Percentiles rank a stretch among this genome's conserved stretches.
Evolutionary conservation across 2,329 filamentous ascomycete genomes (phyloP).

Genomic region (Cladosporium sp.): DNA sequence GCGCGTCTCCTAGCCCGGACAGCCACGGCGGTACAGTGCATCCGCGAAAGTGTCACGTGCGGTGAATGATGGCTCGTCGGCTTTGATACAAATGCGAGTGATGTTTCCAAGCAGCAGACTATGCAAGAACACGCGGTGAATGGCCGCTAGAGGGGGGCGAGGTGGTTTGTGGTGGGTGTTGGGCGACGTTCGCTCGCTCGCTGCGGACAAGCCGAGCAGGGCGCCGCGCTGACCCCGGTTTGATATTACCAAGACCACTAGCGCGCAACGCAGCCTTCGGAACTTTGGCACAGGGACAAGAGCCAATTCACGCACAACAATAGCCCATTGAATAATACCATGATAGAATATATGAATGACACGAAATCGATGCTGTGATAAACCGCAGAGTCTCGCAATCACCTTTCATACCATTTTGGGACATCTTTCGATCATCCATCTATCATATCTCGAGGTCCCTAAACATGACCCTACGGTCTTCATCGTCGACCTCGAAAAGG

Average conservation of each 20-base stretch:
- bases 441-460: neutral
- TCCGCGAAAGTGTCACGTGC: neutral
- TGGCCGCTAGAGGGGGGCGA: neutral
- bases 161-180: neutral
- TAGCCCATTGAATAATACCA: neutral
- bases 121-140: neutral
- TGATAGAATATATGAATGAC: neutral
- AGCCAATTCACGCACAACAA: neutral
- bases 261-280: neutral
- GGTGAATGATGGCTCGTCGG: neutral
- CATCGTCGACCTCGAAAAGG: neutral
- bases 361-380: neutral
- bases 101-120: neutral
- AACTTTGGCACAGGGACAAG: neutral
- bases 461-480: neutral
- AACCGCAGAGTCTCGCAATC: neutral
- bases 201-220: neutral
- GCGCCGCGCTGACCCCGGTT: neutral
- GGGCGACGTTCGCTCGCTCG: neutral
- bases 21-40: neutral
- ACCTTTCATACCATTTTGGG: neutral
- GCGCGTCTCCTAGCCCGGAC: conserved; percentile 2
- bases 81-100: neutral
- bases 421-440: neutral
- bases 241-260: neutral